Evolutionary conservation across 192 early-diverging fungal species (phyloP).

Genomic region (Cetraspora pellucida): DNA sequence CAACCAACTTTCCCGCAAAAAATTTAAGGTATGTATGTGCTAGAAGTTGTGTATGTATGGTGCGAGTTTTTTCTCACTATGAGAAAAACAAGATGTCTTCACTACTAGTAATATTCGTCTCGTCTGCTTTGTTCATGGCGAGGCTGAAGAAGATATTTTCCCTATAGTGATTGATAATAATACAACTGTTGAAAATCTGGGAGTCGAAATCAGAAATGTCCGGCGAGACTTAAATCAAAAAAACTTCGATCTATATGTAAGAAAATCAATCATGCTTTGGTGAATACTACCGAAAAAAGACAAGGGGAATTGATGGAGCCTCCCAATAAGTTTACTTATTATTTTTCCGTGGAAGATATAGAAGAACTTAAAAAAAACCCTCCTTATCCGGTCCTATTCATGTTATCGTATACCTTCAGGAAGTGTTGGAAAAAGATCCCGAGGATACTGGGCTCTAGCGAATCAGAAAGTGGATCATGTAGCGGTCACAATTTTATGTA

Average conservation of each 20-base stretch:
- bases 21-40: no score
- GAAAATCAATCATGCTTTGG: neutral
- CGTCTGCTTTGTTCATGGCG: neutral
- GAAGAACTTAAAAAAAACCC: neutral
- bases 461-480: no score
- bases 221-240: neutral
- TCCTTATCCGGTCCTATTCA: neutral
- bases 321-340: neutral
- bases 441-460: no score
- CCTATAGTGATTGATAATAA: neutral
- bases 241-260: slow-evolving; percentile 2
- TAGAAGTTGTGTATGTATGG: no score
- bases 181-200: neutral
- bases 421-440: no score
- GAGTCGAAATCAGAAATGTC: neutral
- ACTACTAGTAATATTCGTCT: neutral
- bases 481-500: no score
- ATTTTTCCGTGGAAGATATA: slow-evolving; percentile 2
- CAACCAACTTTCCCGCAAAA: no score
- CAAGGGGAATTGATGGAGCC: slow-evolving; percentile 1
- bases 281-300: slow-evolving; percentile 1
- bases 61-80: no score
- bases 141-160: neutral
- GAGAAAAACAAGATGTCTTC: neutral
- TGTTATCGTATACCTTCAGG: no score